Conservation (phyloP, 2,329 filamentous ascomycete genomes). For the Sarocladiaceae sp. region DNA sequence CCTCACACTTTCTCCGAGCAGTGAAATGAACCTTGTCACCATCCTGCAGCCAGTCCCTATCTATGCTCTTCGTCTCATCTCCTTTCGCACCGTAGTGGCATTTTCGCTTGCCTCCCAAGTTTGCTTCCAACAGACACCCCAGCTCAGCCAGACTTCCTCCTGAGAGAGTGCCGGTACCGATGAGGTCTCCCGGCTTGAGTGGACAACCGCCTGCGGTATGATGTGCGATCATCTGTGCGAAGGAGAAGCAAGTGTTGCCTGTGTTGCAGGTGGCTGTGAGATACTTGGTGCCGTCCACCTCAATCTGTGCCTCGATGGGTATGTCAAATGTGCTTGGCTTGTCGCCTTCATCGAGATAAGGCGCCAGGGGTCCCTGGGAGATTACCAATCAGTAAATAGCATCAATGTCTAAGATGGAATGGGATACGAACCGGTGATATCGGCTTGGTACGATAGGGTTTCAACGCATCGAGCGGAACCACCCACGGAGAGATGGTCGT, state of each 20-base stretch:
- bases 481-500: slow-evolving; percentile 59
- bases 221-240: slow-evolving; percentile 72
- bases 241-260: slow-evolving; percentile 58
- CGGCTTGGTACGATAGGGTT: too few relatives aligned
- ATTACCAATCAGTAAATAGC: slow-evolving; percentile 23
- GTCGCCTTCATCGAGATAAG: slow-evolving; percentile 50
- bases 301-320: slow-evolving; percentile 26
- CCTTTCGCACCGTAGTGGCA: too few relatives aligned
- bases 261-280: slow-evolving; percentile 9
- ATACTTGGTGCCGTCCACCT: neutral
- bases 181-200: slow-evolving; percentile 61
- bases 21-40: too few relatives aligned
- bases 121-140: too few relatives aligned
- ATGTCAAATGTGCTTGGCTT: slow-evolving; percentile 28
- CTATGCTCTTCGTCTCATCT: too few relatives aligned
- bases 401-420: slow-evolving; percentile 9
- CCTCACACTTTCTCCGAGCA: too few relatives aligned
- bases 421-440: slow-evolving; percentile 18
- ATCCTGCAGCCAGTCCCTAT: too few relatives aligned
- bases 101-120: too few relatives aligned
- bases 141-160: too few relatives aligned
- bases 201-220: slow-evolving; percentile 67
- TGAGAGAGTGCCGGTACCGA: slow-evolving; percentile 47
- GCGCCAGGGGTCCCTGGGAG: slow-evolving; percentile 18
- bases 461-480: slow-evolving; percentile 52